Evolutionary conservation across 2,329 filamentous ascomycete species (phyloP), one percentile per base, ranked within the genome.

Genomic region (Penicillium crustosum): DNA sequence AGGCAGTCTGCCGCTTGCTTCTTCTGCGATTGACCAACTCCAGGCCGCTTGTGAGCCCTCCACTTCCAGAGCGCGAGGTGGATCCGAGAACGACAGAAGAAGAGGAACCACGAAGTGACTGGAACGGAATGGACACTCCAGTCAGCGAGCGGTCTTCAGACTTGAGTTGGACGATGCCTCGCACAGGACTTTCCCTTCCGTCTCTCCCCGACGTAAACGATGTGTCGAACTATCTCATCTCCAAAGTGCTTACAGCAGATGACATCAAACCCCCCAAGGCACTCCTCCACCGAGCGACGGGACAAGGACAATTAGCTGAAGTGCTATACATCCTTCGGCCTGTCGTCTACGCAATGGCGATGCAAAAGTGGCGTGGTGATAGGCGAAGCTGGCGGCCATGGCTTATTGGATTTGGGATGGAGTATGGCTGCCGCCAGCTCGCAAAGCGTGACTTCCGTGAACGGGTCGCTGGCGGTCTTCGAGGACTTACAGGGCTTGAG

Each of bases 261-360:
- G 94, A 97, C 72, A 94, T 99, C 79, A 97, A 96, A 74, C 90
- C 93, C 0, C 91, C 94, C 0, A 88, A 89, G 36, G 88, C 89
- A 53, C 83, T 99, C 7, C 81, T 97, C n/a, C 93, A 95, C 71
- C 86, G 86, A 36, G 81, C 81, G 31, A 76, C 73, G 3, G 82
- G 94, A 1, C 88, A 89, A 61, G 92, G 92, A 1, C 91, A 93
- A 66, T 78, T 91, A 0, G 93, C 93, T 5, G 94, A 99, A 78
- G 79, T 93, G n/a, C 79, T 99, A 47, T 93, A 96, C 73, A 96
- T 97, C 63, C 77, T 97, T 2, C 86, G 93, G 19, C 94, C 94
- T 0, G 84, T 99, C 1, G 80, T 92, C 31, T 99, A 96, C 75
- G 93, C 93, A 2, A 73, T 91, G 29, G 89, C 91, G 0, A 86